These are phyloP conservation scores for Scheffersomyces ergatensis DNA, from an alignment of 805 yeast species.

Conservation along the genomic window DNA sequence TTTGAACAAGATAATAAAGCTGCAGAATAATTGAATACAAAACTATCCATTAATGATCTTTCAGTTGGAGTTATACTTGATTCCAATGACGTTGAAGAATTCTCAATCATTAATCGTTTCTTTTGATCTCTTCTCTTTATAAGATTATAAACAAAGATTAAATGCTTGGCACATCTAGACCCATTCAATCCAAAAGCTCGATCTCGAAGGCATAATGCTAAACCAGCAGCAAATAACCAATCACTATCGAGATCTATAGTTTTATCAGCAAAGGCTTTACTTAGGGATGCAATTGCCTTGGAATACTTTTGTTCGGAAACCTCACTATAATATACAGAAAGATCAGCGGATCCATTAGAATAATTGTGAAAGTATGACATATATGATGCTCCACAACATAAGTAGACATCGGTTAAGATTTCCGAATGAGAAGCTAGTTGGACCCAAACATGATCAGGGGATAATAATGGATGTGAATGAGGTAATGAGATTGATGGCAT, in stretches of 20 bases:
- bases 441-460: constrained; percentile 2
- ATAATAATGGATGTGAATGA: constrained; percentile 4
- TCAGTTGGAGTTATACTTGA: constrained; percentile 2
- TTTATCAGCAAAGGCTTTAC: constrained; percentile 2
- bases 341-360: background rate
- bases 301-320: constrained; percentile 3
- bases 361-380: constrained; percentile 2
- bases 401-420: constrained; percentile 2
- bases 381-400: constrained; percentile 6
- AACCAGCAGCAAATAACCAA: constrained; percentile 5
- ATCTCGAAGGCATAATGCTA: constrained; percentile 4
- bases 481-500: constrained; percentile 4
- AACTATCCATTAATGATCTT: constrained; percentile 4
- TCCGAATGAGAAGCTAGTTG: background rate
- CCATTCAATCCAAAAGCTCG: constrained; percentile 3
- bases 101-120: background rate
- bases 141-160: constrained; percentile 3
- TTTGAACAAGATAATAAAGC: constrained; percentile 2
- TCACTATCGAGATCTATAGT: constrained; percentile 3
- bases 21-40: constrained; percentile 2
- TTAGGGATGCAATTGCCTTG: constrained; percentile 1
- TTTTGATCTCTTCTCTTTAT: background rate
- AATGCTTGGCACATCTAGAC: constrained; percentile 5
- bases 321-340: background rate
- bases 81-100: background rate